A percentile compares a stretch with the other conserved stretches of the same genome.
These are phyloP conservation scores for Hypsizygus marmoreus DNA, from an alignment of 768 basidiomycete genomes.

Conservation along the genomic window DNA sequence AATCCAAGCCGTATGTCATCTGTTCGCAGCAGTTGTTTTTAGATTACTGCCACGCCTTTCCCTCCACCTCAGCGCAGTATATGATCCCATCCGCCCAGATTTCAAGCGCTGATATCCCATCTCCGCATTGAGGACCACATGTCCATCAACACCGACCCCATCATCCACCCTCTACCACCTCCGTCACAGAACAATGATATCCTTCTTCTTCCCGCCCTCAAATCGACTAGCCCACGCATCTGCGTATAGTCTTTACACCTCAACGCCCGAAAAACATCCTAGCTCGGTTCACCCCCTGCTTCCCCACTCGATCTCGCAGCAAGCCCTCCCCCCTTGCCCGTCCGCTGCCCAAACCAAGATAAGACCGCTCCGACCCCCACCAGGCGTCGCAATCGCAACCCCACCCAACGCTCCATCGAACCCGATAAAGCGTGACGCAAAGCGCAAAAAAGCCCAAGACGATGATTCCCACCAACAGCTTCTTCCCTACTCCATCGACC, in stretches of 20 bases:
- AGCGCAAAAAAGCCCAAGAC: conserved; percentile 60
- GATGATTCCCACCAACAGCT: conserved; percentile 54
- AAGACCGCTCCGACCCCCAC: background rate
- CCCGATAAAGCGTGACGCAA: conserved; percentile 52
- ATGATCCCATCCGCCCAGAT: conserved; percentile 13
- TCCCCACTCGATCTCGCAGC: conserved; percentile 22
- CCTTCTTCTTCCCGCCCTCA: conserved; percentile 34
- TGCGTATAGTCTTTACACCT: conserved; percentile 41
- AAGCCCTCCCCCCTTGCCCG: conserved; percentile 25
- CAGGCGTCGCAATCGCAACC: conserved; percentile 13
- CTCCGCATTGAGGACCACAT: no score
- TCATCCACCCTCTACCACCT: conserved; percentile 1
- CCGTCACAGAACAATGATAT: conserved; percentile 22
- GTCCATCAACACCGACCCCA: no score
- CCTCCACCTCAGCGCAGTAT: conserved; percentile 8
- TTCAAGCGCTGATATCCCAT: conserved; percentile 8
- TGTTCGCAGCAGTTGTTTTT: no score
- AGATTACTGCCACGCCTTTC: no score
- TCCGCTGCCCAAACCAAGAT: no score
- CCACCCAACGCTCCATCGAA: conserved; percentile 48
- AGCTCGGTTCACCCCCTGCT: conserved; percentile 8
- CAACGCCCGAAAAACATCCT: conserved; percentile 31
- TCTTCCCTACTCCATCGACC: conserved; percentile 23
- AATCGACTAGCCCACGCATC: conserved; percentile 31
- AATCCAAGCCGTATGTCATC: no score